Conservation (phyloP, 1,284 basidiomycete species). For the Puccinia horiana region DNA sequence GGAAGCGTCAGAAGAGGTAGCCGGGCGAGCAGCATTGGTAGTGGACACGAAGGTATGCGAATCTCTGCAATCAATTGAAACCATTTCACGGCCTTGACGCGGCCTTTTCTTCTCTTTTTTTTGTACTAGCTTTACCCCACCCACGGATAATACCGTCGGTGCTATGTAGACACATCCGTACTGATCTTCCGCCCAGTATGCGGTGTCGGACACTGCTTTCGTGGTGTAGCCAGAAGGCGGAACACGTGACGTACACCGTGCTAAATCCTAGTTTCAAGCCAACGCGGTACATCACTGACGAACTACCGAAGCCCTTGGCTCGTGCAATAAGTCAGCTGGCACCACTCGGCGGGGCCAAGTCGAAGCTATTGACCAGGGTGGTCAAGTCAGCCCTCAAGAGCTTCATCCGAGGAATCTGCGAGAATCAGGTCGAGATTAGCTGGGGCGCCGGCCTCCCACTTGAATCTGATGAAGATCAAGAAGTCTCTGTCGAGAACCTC, state of each 20-base stretch:
- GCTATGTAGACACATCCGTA: constrained; percentile 25
- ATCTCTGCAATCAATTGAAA: neutral
- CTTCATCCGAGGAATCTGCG: constrained; percentile 30
- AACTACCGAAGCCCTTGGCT: neutral
- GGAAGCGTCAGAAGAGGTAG: constrained; percentile 24
- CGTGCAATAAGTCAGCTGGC: neutral
- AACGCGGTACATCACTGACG: constrained; percentile 1
- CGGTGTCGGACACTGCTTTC: constrained; percentile 43
- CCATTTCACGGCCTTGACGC: neutral
- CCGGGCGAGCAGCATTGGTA: constrained; percentile 44
- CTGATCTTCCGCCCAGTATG: constrained; percentile 25
- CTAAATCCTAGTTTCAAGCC: constrained; percentile 31
- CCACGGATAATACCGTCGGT: constrained; percentile 8
- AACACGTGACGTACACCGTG: constrained; percentile 16
- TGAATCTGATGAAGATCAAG: neutral
- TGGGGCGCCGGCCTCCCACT: constrained; percentile 14
- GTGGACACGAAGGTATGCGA: constrained; percentile 30
- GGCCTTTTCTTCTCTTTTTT: neutral
- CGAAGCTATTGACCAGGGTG: neutral
- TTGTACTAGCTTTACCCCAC: constrained; percentile 27
- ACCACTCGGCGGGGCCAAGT: neutral
- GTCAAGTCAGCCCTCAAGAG: constrained; percentile 20
- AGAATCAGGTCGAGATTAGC: constrained; percentile 34
- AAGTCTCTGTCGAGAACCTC: neutral
- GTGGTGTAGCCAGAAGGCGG: constrained; percentile 42